Conservation (phyloP, 2,329 filamentous ascomycete species). For the Magnaporthiopsis poae region DNA sequence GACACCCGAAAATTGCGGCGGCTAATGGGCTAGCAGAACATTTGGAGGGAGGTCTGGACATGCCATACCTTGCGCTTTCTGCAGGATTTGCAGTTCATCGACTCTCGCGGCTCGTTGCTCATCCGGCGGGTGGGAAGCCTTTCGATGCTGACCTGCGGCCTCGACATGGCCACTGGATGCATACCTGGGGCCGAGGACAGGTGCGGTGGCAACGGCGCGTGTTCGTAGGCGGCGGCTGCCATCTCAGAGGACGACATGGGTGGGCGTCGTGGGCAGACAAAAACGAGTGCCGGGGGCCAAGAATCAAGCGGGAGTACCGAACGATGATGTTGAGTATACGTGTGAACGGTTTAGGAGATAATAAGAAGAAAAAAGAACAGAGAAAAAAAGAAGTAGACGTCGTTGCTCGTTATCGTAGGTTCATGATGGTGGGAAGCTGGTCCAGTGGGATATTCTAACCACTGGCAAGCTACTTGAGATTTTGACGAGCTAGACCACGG, state of each 20-base stretch:
- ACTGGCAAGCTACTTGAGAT: too few species aligned
- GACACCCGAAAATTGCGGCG: too few species aligned
- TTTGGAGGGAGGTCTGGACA: neutral
- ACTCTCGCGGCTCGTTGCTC: conserved; percentile 70
- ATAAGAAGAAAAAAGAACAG: too few species aligned
- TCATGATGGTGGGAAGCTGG: too few species aligned
- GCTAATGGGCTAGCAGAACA: neutral
- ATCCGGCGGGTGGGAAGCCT: conserved; percentile 61
- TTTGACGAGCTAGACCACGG: too few species aligned
- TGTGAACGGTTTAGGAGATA: too few species aligned
- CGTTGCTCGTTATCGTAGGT: too few species aligned
- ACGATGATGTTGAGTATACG: too few species aligned
- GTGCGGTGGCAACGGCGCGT: conserved; percentile 32
- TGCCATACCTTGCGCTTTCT: conserved; percentile 74
- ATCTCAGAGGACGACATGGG: conserved; percentile 20
- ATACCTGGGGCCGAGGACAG: conserved; percentile 22
- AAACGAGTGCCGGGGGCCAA: conserved; percentile 3
- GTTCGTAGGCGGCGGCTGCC: conserved; percentile 30
- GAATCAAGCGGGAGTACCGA: too few species aligned
- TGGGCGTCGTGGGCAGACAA: neutral
- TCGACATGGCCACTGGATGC: conserved; percentile 50
- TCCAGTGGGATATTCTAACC: too few species aligned
- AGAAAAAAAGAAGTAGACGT: too few species aligned
- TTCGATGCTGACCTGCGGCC: conserved; percentile 73
- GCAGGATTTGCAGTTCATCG: conserved; percentile 94